phyloP scores from a whole-genome alignment of 1,284 basidiomycete genomes.

The Anthracocystis panici-leucophaei region DNA sequence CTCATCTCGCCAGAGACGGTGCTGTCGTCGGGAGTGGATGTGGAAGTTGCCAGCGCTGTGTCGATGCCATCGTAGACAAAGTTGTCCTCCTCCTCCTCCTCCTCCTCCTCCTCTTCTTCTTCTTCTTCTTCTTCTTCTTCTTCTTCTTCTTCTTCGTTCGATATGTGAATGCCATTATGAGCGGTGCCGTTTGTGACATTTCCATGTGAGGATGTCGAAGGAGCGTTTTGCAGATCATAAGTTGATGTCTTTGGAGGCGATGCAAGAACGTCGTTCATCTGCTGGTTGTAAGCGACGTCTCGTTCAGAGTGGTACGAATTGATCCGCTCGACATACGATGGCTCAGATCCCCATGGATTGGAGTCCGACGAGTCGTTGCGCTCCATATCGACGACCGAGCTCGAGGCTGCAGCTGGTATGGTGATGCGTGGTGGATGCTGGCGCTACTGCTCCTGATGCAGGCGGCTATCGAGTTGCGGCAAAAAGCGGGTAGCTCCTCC shows the following conservation, averaged over 20 bases:
- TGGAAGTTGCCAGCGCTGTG: slow-evolving; percentile 7
- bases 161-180: not conserved
- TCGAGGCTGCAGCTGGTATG: not conserved
- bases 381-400: slow-evolving; percentile 13
- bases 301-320: slow-evolving; percentile 22
- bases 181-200: not conserved
- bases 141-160: slow-evolving; percentile 49
- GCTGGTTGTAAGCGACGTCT: slow-evolving; percentile 20
- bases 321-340: slow-evolving; percentile 29
- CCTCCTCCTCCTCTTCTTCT: slow-evolving; percentile 67
- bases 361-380: slow-evolving; percentile 28
- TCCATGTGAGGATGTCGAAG: slow-evolving; percentile 2
- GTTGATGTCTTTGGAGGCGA: slow-evolving; percentile 15
- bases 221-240: slow-evolving; percentile 7
- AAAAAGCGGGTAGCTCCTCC: not conserved
- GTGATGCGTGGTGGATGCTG: not conserved
- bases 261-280: slow-evolving; percentile 34
- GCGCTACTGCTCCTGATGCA: not conserved
- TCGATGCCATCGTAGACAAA: slow-evolving; percentile 82
- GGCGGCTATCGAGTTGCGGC: not conserved
- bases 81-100: slow-evolving; percentile 74
- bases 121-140: slow-evolving; percentile 75
- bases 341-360: slow-evolving; percentile 43
- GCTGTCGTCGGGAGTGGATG: slow-evolving; percentile 25
- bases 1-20: slow-evolving; percentile 28